A percentile compares a stretch with the other conserved stretches of the same genome.
phyloP scores from a whole-genome alignment of 768 basidiomycete genomes.

The Trametes sanguinea region DNA sequence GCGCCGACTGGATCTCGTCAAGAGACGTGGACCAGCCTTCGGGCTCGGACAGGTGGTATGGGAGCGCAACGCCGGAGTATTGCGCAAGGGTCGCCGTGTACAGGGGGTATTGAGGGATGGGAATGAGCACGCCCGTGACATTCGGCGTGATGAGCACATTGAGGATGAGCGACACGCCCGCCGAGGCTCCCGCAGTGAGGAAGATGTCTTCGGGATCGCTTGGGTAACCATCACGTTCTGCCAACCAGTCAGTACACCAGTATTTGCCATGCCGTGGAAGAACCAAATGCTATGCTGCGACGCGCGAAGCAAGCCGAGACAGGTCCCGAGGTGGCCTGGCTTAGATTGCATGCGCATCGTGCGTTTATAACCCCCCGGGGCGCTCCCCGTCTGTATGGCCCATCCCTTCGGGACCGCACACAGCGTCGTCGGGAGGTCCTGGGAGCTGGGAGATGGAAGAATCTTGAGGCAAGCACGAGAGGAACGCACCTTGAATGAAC shows the following conservation, averaged over 20 bases:
- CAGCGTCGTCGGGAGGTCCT: too few relatives aligned
- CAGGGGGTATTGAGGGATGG: slow-evolving; percentile 97
- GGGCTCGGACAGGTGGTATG: slow-evolving; percentile 87
- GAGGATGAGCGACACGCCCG: slow-evolving; percentile 87
- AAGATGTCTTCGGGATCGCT: slow-evolving; percentile 85
- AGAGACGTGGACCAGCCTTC: slow-evolving; percentile 82
- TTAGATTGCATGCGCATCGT: too few relatives aligned
- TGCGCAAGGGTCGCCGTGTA: slow-evolving; percentile 96
- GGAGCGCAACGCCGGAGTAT: slow-evolving; percentile 74
- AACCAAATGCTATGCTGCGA: too few relatives aligned
- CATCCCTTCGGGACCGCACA: too few relatives aligned
- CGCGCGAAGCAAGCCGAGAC: too few relatives aligned
- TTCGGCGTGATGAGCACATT: slow-evolving; percentile 73
- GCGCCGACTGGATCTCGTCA: slow-evolving; percentile 61
- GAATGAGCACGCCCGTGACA: slow-evolving; percentile 82
- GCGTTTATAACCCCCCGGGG: too few relatives aligned
- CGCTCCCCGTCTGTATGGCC: too few relatives aligned
- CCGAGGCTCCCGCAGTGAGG: slow-evolving; percentile 92
- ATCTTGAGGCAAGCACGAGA: not conserved
- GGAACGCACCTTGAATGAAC: slow-evolving; percentile 73
- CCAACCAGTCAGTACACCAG: not conserved
- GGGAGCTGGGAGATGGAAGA: too few relatives aligned
- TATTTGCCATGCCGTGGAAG: too few relatives aligned
- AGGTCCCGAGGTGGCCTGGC: too few relatives aligned
- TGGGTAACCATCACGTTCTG: slow-evolving; percentile 90